Conservation (phyloP, 306 rosid genomes). For the Calophaca sinica region DNA sequence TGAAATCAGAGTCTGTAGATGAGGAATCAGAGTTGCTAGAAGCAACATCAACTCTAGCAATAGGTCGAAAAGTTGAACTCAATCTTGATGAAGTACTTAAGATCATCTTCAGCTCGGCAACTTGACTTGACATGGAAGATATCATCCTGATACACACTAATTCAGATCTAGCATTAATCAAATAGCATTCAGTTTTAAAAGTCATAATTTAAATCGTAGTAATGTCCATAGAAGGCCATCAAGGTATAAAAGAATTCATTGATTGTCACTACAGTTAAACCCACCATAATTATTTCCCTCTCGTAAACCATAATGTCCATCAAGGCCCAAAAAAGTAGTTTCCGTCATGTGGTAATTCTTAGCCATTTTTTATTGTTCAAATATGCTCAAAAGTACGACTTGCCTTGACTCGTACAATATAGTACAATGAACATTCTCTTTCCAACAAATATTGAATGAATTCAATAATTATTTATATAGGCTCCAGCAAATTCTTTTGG, state of each 20-base stretch:
- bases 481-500: slow-evolving; percentile 1
- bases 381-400: slow-evolving; percentile 25
- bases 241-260: slow-evolving; percentile 34
- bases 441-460: slow-evolving; percentile 23
- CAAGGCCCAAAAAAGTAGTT: slow-evolving; percentile 21
- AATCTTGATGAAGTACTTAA: slow-evolving; percentile 71
- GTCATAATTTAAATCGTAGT: slow-evolving; percentile 30
- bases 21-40: slow-evolving; percentile 87
- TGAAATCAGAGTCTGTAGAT: slow-evolving; percentile 80
- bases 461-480: slow-evolving; percentile 7
- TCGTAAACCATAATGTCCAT: slow-evolving; percentile 5
- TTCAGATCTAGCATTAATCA: slow-evolving; percentile 76
- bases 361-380: neutral
- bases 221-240: slow-evolving; percentile 42
- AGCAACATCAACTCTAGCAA: slow-evolving; percentile 63
- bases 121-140: slow-evolving; percentile 83
- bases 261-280: slow-evolving; percentile 21
- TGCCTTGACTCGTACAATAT: slow-evolving; percentile 4
- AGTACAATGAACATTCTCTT: slow-evolving; percentile 37
- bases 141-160: slow-evolving; percentile 98
- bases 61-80: slow-evolving; percentile 68
- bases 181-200: slow-evolving; percentile 51
- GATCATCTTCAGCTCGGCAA: slow-evolving; percentile 77
- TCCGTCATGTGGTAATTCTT: slow-evolving; percentile 5
- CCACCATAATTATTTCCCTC: neutral